Evolutionary conservation across 106 monocot species (phyloP).

Genomic region (Triglochin maritima): DNA sequence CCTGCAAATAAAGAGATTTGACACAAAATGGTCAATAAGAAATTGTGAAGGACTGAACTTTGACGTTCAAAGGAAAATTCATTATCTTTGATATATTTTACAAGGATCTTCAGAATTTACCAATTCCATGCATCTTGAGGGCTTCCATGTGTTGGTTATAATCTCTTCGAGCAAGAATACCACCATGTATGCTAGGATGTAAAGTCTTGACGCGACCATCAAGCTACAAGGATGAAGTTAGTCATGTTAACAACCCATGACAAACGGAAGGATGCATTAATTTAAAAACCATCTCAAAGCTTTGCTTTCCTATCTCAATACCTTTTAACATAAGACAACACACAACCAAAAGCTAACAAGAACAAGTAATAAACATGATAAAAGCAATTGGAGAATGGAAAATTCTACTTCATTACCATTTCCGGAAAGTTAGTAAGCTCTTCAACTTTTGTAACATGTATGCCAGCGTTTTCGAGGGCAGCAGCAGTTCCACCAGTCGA

Average conservation of each 20-base stretch:
- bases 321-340: too few relatives aligned
- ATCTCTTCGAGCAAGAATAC: constrained; percentile 95
- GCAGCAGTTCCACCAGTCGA: constrained; percentile 87
- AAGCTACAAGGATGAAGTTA: constrained; percentile 28
- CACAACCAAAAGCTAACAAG: neutral
- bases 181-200: constrained; percentile 90
- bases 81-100: neutral
- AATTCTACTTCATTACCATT: constrained; percentile 39
- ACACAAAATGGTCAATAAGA: neutral
- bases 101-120: constrained; percentile 22
- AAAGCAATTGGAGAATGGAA: neutral
- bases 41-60: too few relatives aligned
- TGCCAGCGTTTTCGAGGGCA: constrained; percentile 56
- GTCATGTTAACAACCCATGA: neutral
- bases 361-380: neutral
- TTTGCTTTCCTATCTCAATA: too few relatives aligned
- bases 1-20: constrained; percentile 24
- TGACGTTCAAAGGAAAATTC: neutral
- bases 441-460: constrained; percentile 85
- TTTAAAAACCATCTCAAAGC: too few relatives aligned
- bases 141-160: constrained; percentile 63
- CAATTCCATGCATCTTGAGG: constrained; percentile 59
- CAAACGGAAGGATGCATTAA: too few relatives aligned
- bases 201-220: constrained; percentile 97
- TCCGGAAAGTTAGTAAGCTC: constrained; percentile 83